Base-by-base conservation (phyloP, 306 rosid species). In the Rubus idaeus region DNA sequence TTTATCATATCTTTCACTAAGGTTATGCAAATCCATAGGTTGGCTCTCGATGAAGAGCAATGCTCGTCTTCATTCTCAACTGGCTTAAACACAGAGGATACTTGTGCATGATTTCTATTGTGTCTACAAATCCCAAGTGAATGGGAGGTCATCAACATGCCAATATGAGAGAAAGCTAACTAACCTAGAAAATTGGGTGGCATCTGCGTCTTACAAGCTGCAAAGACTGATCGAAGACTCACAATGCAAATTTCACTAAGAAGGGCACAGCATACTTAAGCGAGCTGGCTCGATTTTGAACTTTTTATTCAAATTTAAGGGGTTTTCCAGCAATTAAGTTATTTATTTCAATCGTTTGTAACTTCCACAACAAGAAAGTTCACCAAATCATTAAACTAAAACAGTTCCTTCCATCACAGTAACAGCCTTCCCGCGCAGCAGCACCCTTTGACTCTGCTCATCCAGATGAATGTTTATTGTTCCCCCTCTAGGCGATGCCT, bases 401-500 rank as follows among this genome's bases (percentile, higher is more conserved):
- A 92, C n/a, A 83, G 67, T 44, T 5, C 97, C 97, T 84, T 92
- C 88, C 92, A 87, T 89, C 35, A 89, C 85, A 5, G 85, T 86
- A 39, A 89, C 76, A 55, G 90, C 96, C 77, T 87, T 92, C 40
- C 96, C 97, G 10, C 85, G 89, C 84, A 92, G 70, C 46, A 84
- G 58, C 51, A 92, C 94, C 57, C 91, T 90, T 51, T 89, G 88
- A n/a, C 80, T 84, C 75, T 84, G 82, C 64, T 88, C 88, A 47
- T 92, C 89, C 42, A 80, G n/a, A 83, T 84, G 92, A 76, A 87
- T 49, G 62, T 75, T 80, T 17, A 92, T 47, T 80, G 73, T 78
- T 79, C 96, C 97, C 9, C 97, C 87, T 79, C 92, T 89, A 0
- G 87, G 74, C 52, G 94, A 90, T 73, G 97, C 96, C 96, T 92